Evolutionary conservation across 2,329 filamentous ascomycete species (phyloP).

Genomic region (Diaporthe humulicola): DNA sequence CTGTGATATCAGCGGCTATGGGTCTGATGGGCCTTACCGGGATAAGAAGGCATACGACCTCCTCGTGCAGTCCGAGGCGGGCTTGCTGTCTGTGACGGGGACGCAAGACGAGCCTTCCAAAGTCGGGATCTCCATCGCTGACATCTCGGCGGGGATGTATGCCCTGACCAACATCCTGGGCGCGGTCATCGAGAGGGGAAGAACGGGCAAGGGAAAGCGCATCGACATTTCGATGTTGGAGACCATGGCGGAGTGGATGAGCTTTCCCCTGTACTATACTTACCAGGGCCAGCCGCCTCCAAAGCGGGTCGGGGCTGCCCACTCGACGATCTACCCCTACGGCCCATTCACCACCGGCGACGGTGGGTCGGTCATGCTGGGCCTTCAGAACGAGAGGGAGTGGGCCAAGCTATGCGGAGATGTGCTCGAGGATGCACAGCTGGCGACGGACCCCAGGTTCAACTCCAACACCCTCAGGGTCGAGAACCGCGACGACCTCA

Average conservation of each 20-base stretch:
- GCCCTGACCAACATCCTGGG: conserved; percentile 65
- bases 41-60: conserved; percentile 69
- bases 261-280: conserved; percentile 67
- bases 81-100: conserved; percentile 65
- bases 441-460: conserved; percentile 62
- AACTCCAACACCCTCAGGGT: conserved; percentile 59
- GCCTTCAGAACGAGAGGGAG: conserved; percentile 70
- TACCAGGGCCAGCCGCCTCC: conserved; percentile 59
- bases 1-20: conserved; percentile 68
- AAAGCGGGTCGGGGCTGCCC: conserved; percentile 61
- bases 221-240: conserved; percentile 72
- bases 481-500: conserved; percentile 60
- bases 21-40: conserved; percentile 62
- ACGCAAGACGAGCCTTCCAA: conserved; percentile 59
- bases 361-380: conserved; percentile 65
- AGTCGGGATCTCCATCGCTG: conserved; percentile 67
- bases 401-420: conserved; percentile 62
- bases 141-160: conserved; percentile 66
- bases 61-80: conserved; percentile 67
- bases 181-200: conserved; percentile 61
- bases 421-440: conserved; percentile 57
- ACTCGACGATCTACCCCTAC: conserved; percentile 69
- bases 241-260: conserved; percentile 71
- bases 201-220: conserved; percentile 61
- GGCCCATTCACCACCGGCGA: conserved; percentile 65